Percentiles rank a stretch among this genome's conserved stretches.
Evolutionary conservation across 176 grass and related monocot genomes (phyloP).

Genomic region (Themeda triandra): DNA sequence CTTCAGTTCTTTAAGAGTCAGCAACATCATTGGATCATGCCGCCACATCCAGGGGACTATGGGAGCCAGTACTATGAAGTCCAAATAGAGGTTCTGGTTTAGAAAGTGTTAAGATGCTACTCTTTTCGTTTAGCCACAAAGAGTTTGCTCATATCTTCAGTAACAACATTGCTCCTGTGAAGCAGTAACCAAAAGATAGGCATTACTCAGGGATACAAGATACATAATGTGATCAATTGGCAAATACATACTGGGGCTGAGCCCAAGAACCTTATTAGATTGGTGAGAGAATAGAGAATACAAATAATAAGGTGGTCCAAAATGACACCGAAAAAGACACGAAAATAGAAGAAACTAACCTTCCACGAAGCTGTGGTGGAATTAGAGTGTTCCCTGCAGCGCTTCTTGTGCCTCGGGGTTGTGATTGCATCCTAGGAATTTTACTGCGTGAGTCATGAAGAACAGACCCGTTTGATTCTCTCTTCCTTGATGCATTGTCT

Average conservation of each 20-base stretch:
- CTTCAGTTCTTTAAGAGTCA: neutral
- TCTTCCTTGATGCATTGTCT: slow-evolving; percentile 68
- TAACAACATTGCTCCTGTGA: slow-evolving; percentile 94
- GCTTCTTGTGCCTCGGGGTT: slow-evolving; percentile 39
- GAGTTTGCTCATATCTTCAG: slow-evolving; percentile 83
- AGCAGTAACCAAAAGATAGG: neutral
- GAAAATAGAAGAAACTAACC: slow-evolving; percentile 48
- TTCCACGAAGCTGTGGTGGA: slow-evolving; percentile 86
- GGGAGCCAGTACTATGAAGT: neutral
- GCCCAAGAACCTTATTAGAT: neutral
- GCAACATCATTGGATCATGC: neutral
- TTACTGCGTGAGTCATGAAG: slow-evolving; percentile 42
- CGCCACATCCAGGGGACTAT: neutral
- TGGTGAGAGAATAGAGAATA: neutral
- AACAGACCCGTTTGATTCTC: slow-evolving; percentile 75
- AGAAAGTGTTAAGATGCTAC: slow-evolving; percentile 19
- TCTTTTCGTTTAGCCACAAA: slow-evolving; percentile 74
- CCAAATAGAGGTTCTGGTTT: neutral
- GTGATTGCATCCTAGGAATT: slow-evolving; percentile 58
- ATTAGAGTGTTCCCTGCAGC: slow-evolving; percentile 39
- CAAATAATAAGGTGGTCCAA: neutral
- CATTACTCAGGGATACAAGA: neutral
- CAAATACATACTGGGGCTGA: neutral
- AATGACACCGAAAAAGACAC: neutral
- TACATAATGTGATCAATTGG: neutral